Conservation (phyloP, 495 filamentous ascomycete genomes). For the Penicillium arizonense region DNA sequence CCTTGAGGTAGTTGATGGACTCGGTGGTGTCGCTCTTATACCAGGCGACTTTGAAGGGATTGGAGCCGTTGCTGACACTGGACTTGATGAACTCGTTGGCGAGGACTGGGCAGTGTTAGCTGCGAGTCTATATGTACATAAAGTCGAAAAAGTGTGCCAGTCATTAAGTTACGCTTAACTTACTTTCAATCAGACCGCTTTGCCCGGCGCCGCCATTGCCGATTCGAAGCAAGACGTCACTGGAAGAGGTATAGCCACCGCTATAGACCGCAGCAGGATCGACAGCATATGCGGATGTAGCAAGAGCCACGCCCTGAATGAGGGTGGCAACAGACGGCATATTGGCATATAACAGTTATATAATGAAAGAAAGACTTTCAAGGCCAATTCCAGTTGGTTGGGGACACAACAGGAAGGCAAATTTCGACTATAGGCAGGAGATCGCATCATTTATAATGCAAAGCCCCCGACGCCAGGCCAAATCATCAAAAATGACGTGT, state of each 20-base stretch:
- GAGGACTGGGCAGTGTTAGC: slow-evolving; percentile 21
- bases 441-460: too few species aligned
- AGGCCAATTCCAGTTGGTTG: too few species aligned
- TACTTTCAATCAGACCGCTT: slow-evolving; percentile 34
- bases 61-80: slow-evolving; percentile 22
- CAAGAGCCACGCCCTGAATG: not conserved
- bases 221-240: slow-evolving; percentile 26
- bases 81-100: slow-evolving; percentile 37
- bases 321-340: slow-evolving; percentile 1
- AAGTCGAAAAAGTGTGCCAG: not conserved
- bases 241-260: slow-evolving; percentile 17
- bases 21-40: slow-evolving; percentile 41
- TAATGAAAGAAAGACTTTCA: too few species aligned
- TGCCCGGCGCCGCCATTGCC: slow-evolving; percentile 42
- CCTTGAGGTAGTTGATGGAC: slow-evolving; percentile 37
- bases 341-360: not conserved
- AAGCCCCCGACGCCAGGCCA: too few species aligned
- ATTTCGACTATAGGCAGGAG: too few species aligned
- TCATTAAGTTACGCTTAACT: not conserved
- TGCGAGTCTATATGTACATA: not conserved
- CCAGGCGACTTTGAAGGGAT: slow-evolving; percentile 37
- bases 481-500: not conserved
- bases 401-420: too few species aligned
- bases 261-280: slow-evolving; percentile 25
- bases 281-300: slow-evolving; percentile 3